Evolutionary conservation across 2,329 filamentous ascomycete species (phyloP).

Genomic region (Aspergillus tubingensis): DNA sequence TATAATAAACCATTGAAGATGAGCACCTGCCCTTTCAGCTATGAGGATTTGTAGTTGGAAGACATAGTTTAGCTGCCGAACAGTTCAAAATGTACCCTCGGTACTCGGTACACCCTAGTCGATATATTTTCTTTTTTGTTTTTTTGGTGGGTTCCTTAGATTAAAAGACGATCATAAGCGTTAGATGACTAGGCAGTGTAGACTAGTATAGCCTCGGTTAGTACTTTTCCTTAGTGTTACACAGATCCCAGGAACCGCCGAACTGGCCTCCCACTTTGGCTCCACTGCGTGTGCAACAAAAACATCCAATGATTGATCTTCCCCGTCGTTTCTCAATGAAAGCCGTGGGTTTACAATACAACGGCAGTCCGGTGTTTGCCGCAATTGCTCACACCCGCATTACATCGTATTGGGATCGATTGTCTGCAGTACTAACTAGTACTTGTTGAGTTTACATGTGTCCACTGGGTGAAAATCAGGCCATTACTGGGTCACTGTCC

Average conservation of each 20-base stretch:
- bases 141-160: background rate
- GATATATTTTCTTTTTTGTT: no score
- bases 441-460: background rate
- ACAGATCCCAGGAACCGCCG: constrained; percentile 6
- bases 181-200: no score
- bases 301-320: constrained; percentile 5
- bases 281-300: background rate
- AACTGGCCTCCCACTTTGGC: background rate
- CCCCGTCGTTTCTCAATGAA: background rate
- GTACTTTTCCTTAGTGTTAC: background rate
- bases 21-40: no score
- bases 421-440: background rate
- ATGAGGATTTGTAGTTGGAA: no score
- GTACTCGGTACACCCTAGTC: no score
- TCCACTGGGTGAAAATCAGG: background rate
- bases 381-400: no score
- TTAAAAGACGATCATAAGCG: background rate
- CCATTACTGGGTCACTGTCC: background rate
- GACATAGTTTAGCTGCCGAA: background rate
- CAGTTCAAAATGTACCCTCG: no score
- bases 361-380: no score
- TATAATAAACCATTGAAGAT: background rate
- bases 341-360: no score
- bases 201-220: background rate
- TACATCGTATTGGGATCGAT: no score